Evolutionary conservation across 352 stramenopile genomes (phyloP).

Genomic region (Phytopythium kandeliae): DNA sequence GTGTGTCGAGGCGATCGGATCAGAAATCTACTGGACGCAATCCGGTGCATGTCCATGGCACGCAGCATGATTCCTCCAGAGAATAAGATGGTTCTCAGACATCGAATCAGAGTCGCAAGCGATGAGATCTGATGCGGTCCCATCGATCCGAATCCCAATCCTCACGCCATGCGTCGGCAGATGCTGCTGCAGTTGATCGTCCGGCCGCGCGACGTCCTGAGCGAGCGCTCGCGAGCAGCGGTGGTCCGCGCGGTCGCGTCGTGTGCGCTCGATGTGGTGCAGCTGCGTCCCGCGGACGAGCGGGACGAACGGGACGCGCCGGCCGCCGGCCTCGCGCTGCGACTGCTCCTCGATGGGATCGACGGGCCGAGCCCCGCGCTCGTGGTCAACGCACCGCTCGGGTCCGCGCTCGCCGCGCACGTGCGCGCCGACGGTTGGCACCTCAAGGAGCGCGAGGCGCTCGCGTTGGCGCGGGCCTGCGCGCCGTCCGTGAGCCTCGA

Average conservation of each 20-base stretch:
- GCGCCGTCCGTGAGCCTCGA: not conserved
- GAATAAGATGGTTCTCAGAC: too few species aligned
- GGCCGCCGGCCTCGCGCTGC: not conserved
- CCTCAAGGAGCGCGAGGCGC: conserved; percentile 20
- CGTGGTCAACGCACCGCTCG: conserved; percentile 7
- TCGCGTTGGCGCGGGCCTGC: not conserved
- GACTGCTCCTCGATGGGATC: not conserved
- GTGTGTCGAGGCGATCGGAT: too few species aligned
- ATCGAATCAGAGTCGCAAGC: too few species aligned
- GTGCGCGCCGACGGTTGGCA: conserved; percentile 14
- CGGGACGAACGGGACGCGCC: not conserved
- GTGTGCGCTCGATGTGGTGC: not conserved
- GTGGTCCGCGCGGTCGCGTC: conserved; percentile 1
- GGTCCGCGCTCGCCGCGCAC: not conserved
- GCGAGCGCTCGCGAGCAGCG: not conserved
- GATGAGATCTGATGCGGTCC: too few species aligned
- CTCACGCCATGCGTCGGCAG: too few species aligned
- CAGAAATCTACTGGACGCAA: too few species aligned
- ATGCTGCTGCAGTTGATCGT: conserved; percentile 2
- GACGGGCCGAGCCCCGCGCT: conserved; percentile 3
- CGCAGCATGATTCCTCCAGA: too few species aligned
- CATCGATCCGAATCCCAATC: too few species aligned
- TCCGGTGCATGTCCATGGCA: too few species aligned
- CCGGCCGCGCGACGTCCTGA: not conserved
- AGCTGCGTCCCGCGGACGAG: not conserved